These are phyloP conservation scores for Citeromyces hawaiiensis DNA, from an alignment of 1,139 yeast species.

Conservation along the genomic window DNA sequence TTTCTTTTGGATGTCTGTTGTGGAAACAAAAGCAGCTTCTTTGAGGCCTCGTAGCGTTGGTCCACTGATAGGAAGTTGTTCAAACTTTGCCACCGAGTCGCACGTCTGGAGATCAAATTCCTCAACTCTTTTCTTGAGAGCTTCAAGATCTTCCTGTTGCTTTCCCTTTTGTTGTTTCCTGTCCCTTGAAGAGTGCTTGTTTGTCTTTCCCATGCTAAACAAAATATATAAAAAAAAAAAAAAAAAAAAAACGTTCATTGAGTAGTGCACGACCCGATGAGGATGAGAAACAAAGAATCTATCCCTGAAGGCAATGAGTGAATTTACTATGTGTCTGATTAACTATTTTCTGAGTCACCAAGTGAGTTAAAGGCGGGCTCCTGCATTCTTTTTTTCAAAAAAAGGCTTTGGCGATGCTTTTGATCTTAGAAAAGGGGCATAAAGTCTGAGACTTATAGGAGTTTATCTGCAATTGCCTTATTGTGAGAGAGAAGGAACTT, in stretches of 20 bases:
- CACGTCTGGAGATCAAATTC: constrained; percentile 30
- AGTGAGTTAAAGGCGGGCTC: too few relatives aligned
- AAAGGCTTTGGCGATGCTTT: too few relatives aligned
- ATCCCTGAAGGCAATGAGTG: too few relatives aligned
- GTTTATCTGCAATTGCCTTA: too few relatives aligned
- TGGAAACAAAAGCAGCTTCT: constrained; percentile 53
- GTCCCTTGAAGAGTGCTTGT: constrained; percentile 22
- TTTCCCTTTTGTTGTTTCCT: constrained; percentile 23
- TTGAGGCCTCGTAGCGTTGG: constrained; percentile 60
- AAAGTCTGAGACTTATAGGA: too few relatives aligned
- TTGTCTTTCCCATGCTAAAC: constrained; percentile 23
- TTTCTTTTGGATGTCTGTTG: constrained; percentile 80
- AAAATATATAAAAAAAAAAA: not conserved
- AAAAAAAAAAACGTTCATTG: not conserved
- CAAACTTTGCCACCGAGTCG: constrained; percentile 11
- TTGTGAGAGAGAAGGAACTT: too few relatives aligned
- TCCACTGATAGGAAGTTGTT: constrained; percentile 64
- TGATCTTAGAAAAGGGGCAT: too few relatives aligned
- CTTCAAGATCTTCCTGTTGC: constrained; percentile 31
- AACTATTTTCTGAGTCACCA: too few relatives aligned
- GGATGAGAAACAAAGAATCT: too few relatives aligned
- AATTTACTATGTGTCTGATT: too few relatives aligned
- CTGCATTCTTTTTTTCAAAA: too few relatives aligned
- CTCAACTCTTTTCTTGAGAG: constrained; percentile 31
- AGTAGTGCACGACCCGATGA: not conserved